A percentile compares a stretch with the other conserved stretches of the same genome.
Conservation (phyloP, 495 filamentous ascomycete species). For the Collariella sp. region DNA sequence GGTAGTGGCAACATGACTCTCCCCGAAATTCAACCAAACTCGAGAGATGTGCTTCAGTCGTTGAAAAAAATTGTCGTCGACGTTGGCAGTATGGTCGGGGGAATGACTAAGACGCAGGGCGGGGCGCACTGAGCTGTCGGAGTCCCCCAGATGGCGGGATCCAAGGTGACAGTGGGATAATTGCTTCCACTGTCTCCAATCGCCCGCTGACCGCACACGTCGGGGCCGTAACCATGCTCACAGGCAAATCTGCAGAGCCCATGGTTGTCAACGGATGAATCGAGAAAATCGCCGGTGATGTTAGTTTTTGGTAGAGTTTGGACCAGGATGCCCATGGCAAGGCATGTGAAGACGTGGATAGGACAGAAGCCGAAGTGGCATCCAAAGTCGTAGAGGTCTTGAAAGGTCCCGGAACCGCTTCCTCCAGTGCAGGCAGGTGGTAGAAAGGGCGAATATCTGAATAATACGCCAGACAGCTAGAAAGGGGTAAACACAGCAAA, state of each 20-base stretch:
- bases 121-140: not conserved
- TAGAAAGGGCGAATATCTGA: not conserved
- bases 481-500: not conserved
- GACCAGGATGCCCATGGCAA: not conserved
- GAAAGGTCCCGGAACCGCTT: not conserved
- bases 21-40: not conserved
- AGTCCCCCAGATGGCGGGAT: not conserved
- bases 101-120: not conserved
- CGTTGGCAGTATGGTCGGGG: not conserved
- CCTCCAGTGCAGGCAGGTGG: conserved; percentile 8
- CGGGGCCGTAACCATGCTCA: not conserved
- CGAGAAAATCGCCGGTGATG: not conserved
- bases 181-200: not conserved
- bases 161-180: not conserved
- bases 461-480: not conserved
- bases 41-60: not conserved
- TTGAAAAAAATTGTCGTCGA: not conserved
- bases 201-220: not conserved
- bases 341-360: not conserved
- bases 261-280: not conserved
- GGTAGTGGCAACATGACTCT: not conserved
- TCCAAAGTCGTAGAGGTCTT: conserved; percentile 6
- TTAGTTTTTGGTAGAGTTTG: not conserved
- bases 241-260: not conserved
- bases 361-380: conserved; percentile 15